These are phyloP conservation scores for Flaveria floridana DNA, from an alignment of 140 eudicot genomes.

Conservation along the genomic window DNA sequence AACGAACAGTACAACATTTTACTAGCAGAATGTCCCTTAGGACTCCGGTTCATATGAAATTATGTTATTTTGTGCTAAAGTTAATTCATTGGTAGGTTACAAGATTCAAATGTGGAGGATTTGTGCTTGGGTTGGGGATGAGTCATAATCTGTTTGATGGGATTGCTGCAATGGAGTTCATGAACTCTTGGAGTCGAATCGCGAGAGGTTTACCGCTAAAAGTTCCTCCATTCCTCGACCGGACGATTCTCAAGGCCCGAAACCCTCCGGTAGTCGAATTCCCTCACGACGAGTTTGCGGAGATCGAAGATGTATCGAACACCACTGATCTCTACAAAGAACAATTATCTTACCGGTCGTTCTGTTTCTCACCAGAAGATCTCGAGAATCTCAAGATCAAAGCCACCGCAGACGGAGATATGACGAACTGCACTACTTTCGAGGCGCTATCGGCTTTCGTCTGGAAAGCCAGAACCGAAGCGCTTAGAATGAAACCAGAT, in stretches of 20 bases:
- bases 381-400: slow-evolving; percentile 48
- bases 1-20: not conserved
- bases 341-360: slow-evolving; percentile 56
- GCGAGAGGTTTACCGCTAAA: slow-evolving; percentile 65
- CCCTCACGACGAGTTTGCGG: slow-evolving; percentile 61
- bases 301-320: slow-evolving; percentile 68
- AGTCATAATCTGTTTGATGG: slow-evolving; percentile 86
- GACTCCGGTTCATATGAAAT: too few relatives aligned
- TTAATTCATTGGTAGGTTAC: slow-evolving; percentile 52
- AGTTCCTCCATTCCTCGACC: slow-evolving; percentile 64
- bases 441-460: slow-evolving; percentile 82
- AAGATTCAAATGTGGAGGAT: slow-evolving; percentile 88
- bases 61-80: too few relatives aligned
- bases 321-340: slow-evolving; percentile 61
- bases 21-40: too few relatives aligned
- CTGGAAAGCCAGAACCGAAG: slow-evolving; percentile 65
- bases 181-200: slow-evolving; percentile 73
- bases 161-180: slow-evolving; percentile 81
- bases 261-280: slow-evolving; percentile 67
- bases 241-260: slow-evolving; percentile 55
- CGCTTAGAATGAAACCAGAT: slow-evolving; percentile 59
- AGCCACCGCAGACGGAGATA: slow-evolving; percentile 48
- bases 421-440: slow-evolving; percentile 60
- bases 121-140: slow-evolving; percentile 73
- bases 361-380: slow-evolving; percentile 57